Conservation (phyloP, 2,329 filamentous ascomycete species). For the Aspergillus niger region DNA sequence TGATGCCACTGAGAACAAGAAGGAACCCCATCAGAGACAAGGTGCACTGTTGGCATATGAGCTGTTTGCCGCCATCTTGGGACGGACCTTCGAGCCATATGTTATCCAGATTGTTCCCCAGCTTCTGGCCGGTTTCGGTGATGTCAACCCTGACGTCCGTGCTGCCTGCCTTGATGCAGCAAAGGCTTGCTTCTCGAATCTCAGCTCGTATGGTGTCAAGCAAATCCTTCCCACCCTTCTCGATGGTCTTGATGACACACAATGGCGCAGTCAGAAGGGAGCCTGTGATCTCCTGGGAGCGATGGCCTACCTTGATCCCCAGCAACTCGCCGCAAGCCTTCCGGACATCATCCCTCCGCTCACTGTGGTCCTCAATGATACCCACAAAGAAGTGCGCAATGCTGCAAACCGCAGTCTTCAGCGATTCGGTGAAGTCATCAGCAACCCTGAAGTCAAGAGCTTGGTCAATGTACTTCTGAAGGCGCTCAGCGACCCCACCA, state of each 20-base stretch:
- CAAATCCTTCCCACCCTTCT: conserved; percentile 88
- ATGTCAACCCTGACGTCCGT: conserved; percentile 82
- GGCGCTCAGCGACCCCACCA: conserved; percentile 94
- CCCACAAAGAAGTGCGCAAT: conserved; percentile 91
- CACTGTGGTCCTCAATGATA: conserved; percentile 92
- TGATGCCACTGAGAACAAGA: conserved; percentile 90
- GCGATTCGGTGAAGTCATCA: conserved; percentile 97
- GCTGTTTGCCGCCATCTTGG: conserved; percentile 81
- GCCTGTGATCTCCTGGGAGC: conserved; percentile 94
- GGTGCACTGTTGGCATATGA: conserved; percentile 89
- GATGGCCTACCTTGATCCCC: conserved; percentile 97
- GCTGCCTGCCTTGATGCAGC: conserved; percentile 90
- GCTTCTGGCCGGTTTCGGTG: conserved; percentile 84
- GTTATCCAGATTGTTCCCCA: conserved; percentile 94
- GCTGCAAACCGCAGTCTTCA: conserved; percentile 96
- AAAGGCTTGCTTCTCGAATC: conserved; percentile 87
- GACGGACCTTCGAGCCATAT: conserved; percentile 90
- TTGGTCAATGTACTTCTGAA: conserved; percentile 90
- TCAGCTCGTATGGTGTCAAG: conserved; percentile 96
- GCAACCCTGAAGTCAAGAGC: conserved; percentile 93
- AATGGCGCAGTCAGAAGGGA: conserved; percentile 98
- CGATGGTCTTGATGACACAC: conserved; percentile 87
- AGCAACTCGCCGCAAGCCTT: conserved; percentile 87
- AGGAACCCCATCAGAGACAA: conserved; percentile 84
- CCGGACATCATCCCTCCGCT: conserved; percentile 96